Conservation (phyloP, 1,139 yeast species). For the Yamadazyma friedrichii region DNA sequence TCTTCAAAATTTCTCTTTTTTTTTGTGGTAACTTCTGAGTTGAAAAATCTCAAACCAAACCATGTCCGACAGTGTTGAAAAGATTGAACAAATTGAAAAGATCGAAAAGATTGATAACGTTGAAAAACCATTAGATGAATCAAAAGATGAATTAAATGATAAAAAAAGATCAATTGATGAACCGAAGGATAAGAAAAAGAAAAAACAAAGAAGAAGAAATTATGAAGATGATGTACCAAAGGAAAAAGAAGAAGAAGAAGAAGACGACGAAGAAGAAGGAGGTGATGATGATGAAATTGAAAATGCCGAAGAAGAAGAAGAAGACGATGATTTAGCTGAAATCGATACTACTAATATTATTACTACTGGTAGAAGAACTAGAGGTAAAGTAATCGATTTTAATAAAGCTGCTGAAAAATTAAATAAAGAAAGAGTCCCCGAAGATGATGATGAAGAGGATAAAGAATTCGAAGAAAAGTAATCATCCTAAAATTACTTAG, state of each 20-base stretch:
- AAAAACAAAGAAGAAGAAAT: slow-evolving; percentile 41
- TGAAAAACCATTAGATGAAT: too few species aligned
- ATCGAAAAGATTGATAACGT: neutral
- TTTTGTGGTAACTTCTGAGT: neutral
- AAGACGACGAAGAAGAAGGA: slow-evolving; percentile 57
- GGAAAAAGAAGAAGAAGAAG: slow-evolving; percentile 33
- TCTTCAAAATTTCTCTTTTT: slow-evolving; percentile 1
- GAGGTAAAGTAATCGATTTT: slow-evolving; percentile 87
- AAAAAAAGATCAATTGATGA: slow-evolving; percentile 19
- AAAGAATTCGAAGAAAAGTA: slow-evolving; percentile 28
- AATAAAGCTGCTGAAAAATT: slow-evolving; percentile 78
- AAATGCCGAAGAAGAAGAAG: slow-evolving; percentile 57
- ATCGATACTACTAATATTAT: slow-evolving; percentile 85
- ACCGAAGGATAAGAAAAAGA: slow-evolving; percentile 32
- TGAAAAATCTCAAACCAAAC: neutral
- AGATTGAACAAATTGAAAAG: neutral
- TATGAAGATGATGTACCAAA: slow-evolving; percentile 51
- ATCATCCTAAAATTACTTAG: neutral
- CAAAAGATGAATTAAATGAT: slow-evolving; percentile 8
- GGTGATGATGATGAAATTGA: slow-evolving; percentile 51
- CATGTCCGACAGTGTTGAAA: slow-evolving; percentile 9
- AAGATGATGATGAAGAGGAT: slow-evolving; percentile 49
- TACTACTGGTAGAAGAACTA: slow-evolving; percentile 81
- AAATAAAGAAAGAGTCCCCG: slow-evolving; percentile 47
- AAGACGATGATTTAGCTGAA: slow-evolving; percentile 79